Evolutionary conservation across 176 grass and related monocot genomes (phyloP), one percentile per base, ranked within the genome.

Genomic region (Oryza brachyantha): DNA sequence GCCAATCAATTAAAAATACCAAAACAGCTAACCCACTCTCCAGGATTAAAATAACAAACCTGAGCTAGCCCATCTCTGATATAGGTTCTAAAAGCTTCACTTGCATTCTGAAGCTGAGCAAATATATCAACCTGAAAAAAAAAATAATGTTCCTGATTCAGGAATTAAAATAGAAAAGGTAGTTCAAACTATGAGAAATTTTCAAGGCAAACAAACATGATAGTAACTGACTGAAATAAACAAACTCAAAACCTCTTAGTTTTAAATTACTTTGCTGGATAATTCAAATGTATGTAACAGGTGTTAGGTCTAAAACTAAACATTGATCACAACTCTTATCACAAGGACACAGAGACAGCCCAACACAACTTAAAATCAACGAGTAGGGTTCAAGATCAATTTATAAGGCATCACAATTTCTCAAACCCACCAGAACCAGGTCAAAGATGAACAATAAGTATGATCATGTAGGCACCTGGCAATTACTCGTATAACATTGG

Each of bases 81-180:
- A 70, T 99, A 99, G 13, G 96, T 99, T 89, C 96, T 93, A 81
- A 99, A 99, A 50, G 96, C 96, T 87, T 95, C 96, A 64, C 96
- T 99, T 60, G 96, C 96, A 89, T 95, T 99, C 84, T 99, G 92
- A 66, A 99, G 96, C 88, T 99, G 96, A 68, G 96, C 68, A 78
- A 99, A 99, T 88, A 99, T 99, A 81, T 99, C 96, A 75, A 99
- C 88, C 96, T 99, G 86, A 52, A 43, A 13, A 83, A 83, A 63
- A 82, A 59, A 0, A 36, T 36, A 36, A 42, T 68, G 35, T 78
- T n/a, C 26, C 41, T 57, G 19, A 38, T 72, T 29, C 13, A 85
- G 64, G 38, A 3, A 86, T 5, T 11, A 19, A 24, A 70, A 65
- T 29, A 72, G 45, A 64, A 64, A 1, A 46, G 38, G 45, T 2